These are phyloP conservation scores for Pyricularia pennisetigena DNA, from an alignment of 2,329 filamentous ascomycete genomes.

Conservation along the genomic window DNA sequence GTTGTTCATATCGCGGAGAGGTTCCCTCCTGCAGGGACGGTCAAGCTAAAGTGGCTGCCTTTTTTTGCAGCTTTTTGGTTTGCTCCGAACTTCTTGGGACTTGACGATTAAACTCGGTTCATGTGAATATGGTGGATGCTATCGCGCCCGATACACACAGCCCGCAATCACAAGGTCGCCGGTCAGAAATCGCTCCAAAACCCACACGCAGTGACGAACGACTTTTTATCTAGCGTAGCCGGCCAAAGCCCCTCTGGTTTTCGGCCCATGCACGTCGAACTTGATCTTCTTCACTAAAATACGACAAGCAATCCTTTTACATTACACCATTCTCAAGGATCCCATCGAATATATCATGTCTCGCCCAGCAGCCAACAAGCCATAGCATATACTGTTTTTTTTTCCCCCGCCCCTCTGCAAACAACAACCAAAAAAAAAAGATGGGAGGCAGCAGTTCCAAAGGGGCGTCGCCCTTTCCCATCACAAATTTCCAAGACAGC, in stretches of 20 bases:
- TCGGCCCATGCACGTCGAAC: neutral
- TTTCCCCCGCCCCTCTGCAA: too few species aligned
- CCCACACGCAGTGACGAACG: neutral
- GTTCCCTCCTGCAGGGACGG: neutral
- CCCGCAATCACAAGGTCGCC: neutral
- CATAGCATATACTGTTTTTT: neutral
- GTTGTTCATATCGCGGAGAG: neutral
- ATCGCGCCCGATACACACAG: neutral
- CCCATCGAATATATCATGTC: neutral
- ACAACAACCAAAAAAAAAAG: neutral
- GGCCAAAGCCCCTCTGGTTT: neutral
- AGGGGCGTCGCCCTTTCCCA: conserved; percentile 1
- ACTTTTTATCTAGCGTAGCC: neutral
- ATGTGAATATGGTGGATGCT: neutral
- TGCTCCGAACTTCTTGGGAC: neutral
- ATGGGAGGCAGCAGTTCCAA: conserved; percentile 5
- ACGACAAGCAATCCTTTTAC: neutral
- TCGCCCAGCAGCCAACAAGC: neutral
- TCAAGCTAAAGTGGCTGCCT: neutral
- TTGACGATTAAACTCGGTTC: neutral
- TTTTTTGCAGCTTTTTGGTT: neutral
- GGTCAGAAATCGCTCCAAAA: neutral
- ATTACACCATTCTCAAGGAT: neutral
- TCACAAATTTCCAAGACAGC: conserved; percentile 6
- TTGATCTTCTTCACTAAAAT: neutral